Evolutionary conservation across 2,329 filamentous ascomycete genomes (phyloP), one percentile per base, ranked within the genome.

Genomic region (Periconia sp.): DNA sequence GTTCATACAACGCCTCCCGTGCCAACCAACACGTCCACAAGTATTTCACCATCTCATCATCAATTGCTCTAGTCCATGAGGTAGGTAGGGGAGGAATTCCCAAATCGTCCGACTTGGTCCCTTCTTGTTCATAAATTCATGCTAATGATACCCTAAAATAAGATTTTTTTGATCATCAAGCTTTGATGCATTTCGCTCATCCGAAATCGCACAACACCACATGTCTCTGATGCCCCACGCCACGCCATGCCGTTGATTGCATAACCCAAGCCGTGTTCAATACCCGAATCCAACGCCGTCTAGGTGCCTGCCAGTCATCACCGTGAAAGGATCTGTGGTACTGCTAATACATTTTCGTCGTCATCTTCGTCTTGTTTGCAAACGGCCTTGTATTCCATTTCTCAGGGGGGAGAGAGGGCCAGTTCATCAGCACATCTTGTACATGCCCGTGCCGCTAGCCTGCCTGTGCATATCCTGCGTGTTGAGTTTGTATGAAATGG

Each of bases 401-500:
- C 23, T 27, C 23, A 8, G 8, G 23, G 23, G n/a, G 23, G 23
- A 8, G 23, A 27, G 8, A 27, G 23, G 6, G 33, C 13, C 33
- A 37, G 13, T 37, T 30, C 40, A 46, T 56, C 63, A 71, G 63
- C 66, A 81, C 79, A 88, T 88, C 73, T 88, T 93, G 82, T 97
- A 99, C 64, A 86, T 81, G 75, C 88, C 90, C 58, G 78, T 73
- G 52, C 92, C 93, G 69, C 86, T 76, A 5, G 86, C 85, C 55
- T 80, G 77, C 62, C 94, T 85, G 58, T 82, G 88, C 31, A 78
- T 75, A 71, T 97, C 92, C 23, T 85, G 77, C 3, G 92, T 90
- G 68, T 91, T 83, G 49, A 97, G 84, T 69, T 85, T 82, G 79
- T 97, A 97, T 44, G 86, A 81, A 69, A 99, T 85, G 68, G 84